Percentiles rank a stretch among this genome's conserved stretches.
These are phyloP conservation scores for Chrysopogon serrulatus DNA, from an alignment of 176 grass and related monocot genomes.

Conservation along the genomic window DNA sequence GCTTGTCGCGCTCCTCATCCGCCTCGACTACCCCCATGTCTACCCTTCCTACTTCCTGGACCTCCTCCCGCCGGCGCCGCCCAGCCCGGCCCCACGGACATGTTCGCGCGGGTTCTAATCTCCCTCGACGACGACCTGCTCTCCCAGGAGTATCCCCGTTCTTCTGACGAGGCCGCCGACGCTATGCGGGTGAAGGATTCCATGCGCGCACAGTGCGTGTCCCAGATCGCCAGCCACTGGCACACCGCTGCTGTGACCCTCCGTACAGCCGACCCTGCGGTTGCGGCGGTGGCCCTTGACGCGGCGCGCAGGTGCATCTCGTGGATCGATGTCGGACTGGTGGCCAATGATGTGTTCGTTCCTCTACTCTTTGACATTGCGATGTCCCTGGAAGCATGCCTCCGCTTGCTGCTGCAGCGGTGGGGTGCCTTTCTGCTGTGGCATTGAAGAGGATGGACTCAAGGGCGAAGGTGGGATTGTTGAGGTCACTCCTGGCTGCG, in stretches of 20 bases:
- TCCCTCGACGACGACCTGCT: conserved; percentile 86
- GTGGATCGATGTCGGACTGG: conserved; percentile 90
- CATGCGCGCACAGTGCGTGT: conserved; percentile 83
- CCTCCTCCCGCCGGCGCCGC: conserved; percentile 51
- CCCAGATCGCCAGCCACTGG: conserved; percentile 94
- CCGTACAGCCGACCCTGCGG: conserved; percentile 40
- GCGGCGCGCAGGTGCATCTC: conserved; percentile 74
- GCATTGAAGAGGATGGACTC: conserved; percentile 77
- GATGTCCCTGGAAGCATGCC: conserved; percentile 39
- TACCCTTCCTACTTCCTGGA: conserved; percentile 68
- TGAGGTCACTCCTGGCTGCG: conserved; percentile 53
- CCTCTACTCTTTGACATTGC: conserved; percentile 85
- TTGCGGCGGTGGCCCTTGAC: conserved; percentile 59
- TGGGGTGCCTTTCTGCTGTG: conserved; percentile 74
- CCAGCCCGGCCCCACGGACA: conserved; percentile 56
- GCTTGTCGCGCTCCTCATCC: conserved; percentile 69
- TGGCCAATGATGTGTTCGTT: conserved; percentile 80
- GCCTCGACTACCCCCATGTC: conserved; percentile 66
- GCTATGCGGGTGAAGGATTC: conserved; percentile 84
- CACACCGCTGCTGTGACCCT: conserved; percentile 52
- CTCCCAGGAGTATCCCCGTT: conserved; percentile 83
- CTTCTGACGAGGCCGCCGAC: conserved; percentile 41
- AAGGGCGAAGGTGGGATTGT: conserved; percentile 64
- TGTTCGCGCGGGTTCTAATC: conserved; percentile 82
- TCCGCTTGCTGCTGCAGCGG: conserved; percentile 55